Evolutionary conservation across 495 filamentous ascomycete genomes (phyloP).

Genomic region (Aspergillus steynii): DNA sequence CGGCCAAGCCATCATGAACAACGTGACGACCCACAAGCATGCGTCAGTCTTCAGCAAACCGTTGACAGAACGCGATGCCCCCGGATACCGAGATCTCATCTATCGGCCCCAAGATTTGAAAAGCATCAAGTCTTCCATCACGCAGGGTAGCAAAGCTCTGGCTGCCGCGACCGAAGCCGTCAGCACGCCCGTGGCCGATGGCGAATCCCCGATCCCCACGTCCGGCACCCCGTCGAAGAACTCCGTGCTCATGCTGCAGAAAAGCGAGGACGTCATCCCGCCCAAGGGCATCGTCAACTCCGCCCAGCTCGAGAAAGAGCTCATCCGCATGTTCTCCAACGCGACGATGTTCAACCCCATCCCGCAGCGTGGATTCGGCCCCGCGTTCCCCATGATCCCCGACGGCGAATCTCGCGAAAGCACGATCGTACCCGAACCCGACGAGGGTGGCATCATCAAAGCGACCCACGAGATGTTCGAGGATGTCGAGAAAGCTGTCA

Average conservation of each 20-base stretch:
- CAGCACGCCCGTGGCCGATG: slow-evolving; percentile 47
- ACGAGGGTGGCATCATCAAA: slow-evolving; percentile 79
- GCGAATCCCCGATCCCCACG: slow-evolving; percentile 41
- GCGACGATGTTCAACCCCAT: slow-evolving; percentile 96
- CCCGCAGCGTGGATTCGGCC: slow-evolving; percentile 66
- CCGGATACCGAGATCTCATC: slow-evolving; percentile 85
- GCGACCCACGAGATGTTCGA: slow-evolving; percentile 81
- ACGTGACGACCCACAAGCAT: slow-evolving; percentile 80
- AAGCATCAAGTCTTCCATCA: slow-evolving; percentile 75
- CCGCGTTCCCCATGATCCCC: slow-evolving; percentile 51
- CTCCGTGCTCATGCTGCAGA: slow-evolving; percentile 55
- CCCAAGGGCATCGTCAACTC: slow-evolving; percentile 92
- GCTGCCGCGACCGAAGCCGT: slow-evolving; percentile 57
- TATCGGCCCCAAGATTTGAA: slow-evolving; percentile 88
- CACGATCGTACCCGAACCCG: slow-evolving; percentile 52
- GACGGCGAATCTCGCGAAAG: slow-evolving; percentile 41
- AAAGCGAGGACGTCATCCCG: slow-evolving; percentile 73
- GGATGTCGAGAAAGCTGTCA: slow-evolving; percentile 66
- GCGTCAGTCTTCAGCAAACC: slow-evolving; percentile 85
- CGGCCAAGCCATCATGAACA: slow-evolving; percentile 75
- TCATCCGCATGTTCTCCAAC: slow-evolving; percentile 97
- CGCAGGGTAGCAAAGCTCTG: slow-evolving; percentile 73
- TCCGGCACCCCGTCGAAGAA: slow-evolving; percentile 39
- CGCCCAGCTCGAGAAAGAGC: slow-evolving; percentile 88
- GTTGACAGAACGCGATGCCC: slow-evolving; percentile 79